These are phyloP conservation scores for Flaveria brownii DNA, from an alignment of 129 eudicot species.

Conservation along the genomic window DNA sequence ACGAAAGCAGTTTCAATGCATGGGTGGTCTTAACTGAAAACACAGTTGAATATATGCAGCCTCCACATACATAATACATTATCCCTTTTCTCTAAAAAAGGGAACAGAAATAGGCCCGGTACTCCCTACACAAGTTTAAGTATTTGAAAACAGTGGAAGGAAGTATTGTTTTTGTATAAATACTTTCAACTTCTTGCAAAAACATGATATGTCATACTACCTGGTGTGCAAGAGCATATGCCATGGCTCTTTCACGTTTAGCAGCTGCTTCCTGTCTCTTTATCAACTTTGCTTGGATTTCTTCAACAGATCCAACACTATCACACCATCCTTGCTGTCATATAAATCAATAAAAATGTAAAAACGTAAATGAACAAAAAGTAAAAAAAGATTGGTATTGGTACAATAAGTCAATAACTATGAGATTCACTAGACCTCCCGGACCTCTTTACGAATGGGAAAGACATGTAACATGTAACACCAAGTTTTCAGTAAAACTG, in stretches of 20 bases:
- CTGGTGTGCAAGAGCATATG: slow-evolving; percentile 98
- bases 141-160: neutral
- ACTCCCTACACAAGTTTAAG: neutral
- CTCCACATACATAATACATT: slow-evolving; percentile 10
- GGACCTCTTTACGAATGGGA: neutral
- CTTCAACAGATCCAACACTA: slow-evolving; percentile 89
- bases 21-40: neutral
- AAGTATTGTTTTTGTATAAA: neutral
- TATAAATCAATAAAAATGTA: neutral
- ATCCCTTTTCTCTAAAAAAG: neutral
- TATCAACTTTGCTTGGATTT: slow-evolving; percentile 81
- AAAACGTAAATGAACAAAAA: slow-evolving; percentile 1
- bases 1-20: neutral
- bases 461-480: slow-evolving; percentile 1
- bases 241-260: slow-evolving; percentile 99
- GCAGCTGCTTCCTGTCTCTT: slow-evolving; percentile 98
- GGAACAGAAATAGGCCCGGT: neutral
- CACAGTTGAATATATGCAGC: neutral
- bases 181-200: neutral
- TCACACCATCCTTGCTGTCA: slow-evolving; percentile 98
- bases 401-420: neutral
- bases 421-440: neutral
- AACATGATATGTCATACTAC: slow-evolving; percentile 34
- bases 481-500: neutral
- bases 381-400: neutral